Conservation (phyloP, 2,329 filamentous ascomycete species). For the Fusarium poae region DNA sequence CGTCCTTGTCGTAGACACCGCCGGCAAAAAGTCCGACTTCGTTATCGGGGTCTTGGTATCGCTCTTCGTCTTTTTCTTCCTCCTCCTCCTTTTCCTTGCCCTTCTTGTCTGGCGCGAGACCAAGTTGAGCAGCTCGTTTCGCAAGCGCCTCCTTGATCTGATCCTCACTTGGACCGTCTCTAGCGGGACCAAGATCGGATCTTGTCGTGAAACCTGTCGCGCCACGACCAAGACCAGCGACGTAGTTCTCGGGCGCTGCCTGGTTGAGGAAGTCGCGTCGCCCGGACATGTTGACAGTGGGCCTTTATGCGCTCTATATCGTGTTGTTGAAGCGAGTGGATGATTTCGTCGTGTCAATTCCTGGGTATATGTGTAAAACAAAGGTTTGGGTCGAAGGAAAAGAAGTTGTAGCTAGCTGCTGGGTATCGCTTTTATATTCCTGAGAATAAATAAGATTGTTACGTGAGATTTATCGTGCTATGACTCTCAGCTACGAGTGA, state of each 20-base stretch:
- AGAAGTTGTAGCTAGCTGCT: too few species aligned
- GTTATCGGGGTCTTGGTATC: conserved; percentile 97
- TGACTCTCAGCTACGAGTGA: too few species aligned
- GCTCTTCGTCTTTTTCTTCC: conserved; percentile 80
- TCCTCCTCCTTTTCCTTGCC: conserved; percentile 79
- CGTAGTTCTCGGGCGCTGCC: conserved; percentile 86
- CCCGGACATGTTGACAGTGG: conserved; percentile 61
- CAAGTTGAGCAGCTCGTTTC: conserved; percentile 89
- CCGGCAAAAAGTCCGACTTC: conserved; percentile 96
- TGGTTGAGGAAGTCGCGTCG: conserved; percentile 91
- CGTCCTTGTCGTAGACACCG: conserved; percentile 95
- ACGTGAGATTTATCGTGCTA: too few species aligned
- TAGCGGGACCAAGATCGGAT: conserved; percentile 93
- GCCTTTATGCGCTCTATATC: conserved; percentile 31
- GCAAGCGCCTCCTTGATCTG: conserved; percentile 98
- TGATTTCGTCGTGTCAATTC: background rate
- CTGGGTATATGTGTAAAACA: background rate
- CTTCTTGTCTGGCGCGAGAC: conserved; percentile 74
- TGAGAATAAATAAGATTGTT: too few species aligned
- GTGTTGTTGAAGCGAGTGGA: conserved; percentile 8
- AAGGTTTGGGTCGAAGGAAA: background rate
- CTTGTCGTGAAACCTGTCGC: conserved; percentile 98
- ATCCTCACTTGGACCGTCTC: conserved; percentile 95
- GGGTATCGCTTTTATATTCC: too few species aligned
- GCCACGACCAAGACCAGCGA: conserved; percentile 96